A percentile compares a stretch with the other conserved stretches of the same genome.
Evolutionary conservation across 2,329 filamentous ascomycete genomes (phyloP).

Genomic region (Botryotinia convoluta): DNA sequence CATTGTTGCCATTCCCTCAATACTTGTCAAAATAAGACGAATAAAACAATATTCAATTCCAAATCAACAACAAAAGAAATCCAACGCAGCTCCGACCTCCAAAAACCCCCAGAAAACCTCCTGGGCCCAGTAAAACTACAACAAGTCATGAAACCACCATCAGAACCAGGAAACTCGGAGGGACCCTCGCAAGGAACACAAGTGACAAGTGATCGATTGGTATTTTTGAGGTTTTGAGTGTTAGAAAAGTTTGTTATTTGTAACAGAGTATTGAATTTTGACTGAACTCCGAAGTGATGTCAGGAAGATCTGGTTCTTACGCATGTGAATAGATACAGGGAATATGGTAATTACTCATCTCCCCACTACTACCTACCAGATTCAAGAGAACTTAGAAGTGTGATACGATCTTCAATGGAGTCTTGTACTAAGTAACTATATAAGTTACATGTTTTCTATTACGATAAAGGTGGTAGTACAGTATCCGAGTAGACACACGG

Average conservation of each 20-base stretch:
- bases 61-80: not conserved
- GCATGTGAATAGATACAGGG: rapidly evolving
- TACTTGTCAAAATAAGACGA: not conserved
- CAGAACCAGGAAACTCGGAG: not conserved
- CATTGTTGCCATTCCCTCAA: not conserved
- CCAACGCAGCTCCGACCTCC: rapidly evolving
- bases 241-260: not conserved
- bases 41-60: rapidly evolving
- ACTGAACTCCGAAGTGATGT: rapidly evolving
- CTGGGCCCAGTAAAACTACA: not conserved
- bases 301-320: too few relatives aligned
- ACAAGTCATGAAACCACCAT: not conserved
- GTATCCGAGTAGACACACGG: rapidly evolving
- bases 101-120: rapidly evolving
- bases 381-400: too few relatives aligned
- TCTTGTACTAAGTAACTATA: not conserved
- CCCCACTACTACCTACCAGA: not conserved
- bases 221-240: not conserved
- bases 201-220: too few relatives aligned
- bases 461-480: not conserved
- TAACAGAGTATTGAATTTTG: not conserved
- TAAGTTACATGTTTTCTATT: not conserved
- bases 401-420: rapidly evolving
- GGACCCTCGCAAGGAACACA: rapidly evolving
- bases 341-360: rapidly evolving